Evolutionary conservation across 257 asterid genomes (phyloP), one percentile per base, ranked within the genome.

Genomic region (Fraxinus pennsylvanica): DNA sequence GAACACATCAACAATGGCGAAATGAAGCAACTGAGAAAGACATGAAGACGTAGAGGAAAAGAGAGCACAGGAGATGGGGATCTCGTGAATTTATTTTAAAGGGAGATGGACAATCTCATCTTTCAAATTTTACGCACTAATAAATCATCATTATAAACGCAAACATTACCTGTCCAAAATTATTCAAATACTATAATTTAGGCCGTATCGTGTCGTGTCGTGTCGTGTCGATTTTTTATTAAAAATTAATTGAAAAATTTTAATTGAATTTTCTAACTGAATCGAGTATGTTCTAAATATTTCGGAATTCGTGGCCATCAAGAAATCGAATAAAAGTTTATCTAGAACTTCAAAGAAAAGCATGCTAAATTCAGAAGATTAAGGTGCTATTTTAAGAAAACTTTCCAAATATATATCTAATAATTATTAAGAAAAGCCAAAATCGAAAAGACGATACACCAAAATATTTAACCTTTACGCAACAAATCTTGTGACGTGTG

Each of bases 371-470:
- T 17, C 22, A 52, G 8, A 52, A 57, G 66, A 57, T 57, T 57
- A 8, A 14, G 63, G 17, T 4, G 25, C 22, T 17, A n/a, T 5
- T 54, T 54, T 4, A 54, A 17, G 65, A 54, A 54, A 54, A 54
- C 25, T n/a, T 57, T 57, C 22, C 76, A 43, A 72, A 72, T 41
- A 27, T 72, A 57, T 41, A 6, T 72, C 30, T 41, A 41, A 41
- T 41, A 41, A 41, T 22, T 57, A 25, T 43, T 35, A 30, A 72
- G 15, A 33, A n/a, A 35, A 39, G 45, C 45, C 13, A 39, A 39
- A 39, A 1, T 39, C 12, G 2, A 39, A 39, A 13, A 43, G 52
- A 43, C 17, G 10, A 25, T 3, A 8, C 38, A 39, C 29, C 22
- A 21, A 71, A 13, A 35, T 9, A 47, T 71, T 32, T 32, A 9